Percentiles rank a stretch among this genome's conserved stretches.
Evolutionary conservation across 169 alveolate species (phyloP).

Genomic region (Plasmodium inui): DNA sequence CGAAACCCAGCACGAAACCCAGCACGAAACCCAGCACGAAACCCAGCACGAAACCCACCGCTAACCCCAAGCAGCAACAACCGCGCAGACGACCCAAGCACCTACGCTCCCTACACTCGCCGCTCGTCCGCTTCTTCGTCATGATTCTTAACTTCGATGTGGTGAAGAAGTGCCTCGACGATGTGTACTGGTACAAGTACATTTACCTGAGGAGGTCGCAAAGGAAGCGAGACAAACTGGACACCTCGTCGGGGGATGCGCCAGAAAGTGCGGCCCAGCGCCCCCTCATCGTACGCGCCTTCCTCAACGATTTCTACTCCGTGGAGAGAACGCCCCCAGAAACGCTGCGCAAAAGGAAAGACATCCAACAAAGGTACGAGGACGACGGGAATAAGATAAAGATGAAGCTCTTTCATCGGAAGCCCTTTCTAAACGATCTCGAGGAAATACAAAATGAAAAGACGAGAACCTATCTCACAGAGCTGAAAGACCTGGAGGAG

Average conservation of each 20-base stretch:
- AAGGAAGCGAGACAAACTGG: background rate
- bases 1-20: background rate
- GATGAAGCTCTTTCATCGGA: background rate
- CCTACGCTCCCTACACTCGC: constrained; percentile 59
- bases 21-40: too few species aligned
- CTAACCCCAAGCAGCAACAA: background rate
- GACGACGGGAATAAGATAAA: constrained; percentile 55
- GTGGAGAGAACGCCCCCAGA: constrained; percentile 13
- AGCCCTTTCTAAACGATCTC: constrained; percentile 6
- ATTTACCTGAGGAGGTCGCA: constrained; percentile 3
- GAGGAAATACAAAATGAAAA: background rate
- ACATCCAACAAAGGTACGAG: constrained; percentile 61
- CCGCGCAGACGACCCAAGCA: constrained; percentile 10
- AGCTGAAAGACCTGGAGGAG: constrained; percentile 19
- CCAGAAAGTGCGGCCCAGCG: background rate
- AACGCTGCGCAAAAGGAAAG: constrained; percentile 8
- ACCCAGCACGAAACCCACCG: background rate
- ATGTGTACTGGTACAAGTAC: constrained; percentile 56
- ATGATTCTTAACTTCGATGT: constrained; percentile 68
- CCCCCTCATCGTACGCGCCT: constrained; percentile 9
- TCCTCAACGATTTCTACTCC: constrained; percentile 28
- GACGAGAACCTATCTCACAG: background rate
- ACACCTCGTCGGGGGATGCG: background rate
- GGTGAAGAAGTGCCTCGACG: constrained; percentile 48
- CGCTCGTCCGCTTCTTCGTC: constrained; percentile 55